Percentiles rank a stretch among this genome's conserved stretches.
These are phyloP conservation scores for Litchi chinensis DNA, from an alignment of 345 rosid species.

Conservation along the genomic window DNA sequence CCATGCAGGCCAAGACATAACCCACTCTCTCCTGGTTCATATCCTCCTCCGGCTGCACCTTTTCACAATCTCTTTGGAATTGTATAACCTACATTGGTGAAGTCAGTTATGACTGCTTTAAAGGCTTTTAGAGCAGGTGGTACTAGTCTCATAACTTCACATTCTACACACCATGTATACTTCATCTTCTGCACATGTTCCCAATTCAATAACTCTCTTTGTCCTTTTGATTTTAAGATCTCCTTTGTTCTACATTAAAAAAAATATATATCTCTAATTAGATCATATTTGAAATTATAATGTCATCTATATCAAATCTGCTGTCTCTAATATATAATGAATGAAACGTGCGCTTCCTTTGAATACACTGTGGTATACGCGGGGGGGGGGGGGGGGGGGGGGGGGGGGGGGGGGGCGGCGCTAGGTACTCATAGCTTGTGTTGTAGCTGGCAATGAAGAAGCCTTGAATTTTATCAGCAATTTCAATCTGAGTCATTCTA, in stretches of 20 bases:
- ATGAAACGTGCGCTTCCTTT: too few relatives aligned
- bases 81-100: not conserved
- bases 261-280: too few relatives aligned
- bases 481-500: conserved; percentile 19
- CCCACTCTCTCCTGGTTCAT: conserved; percentile 63
- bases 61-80: conserved; percentile 38
- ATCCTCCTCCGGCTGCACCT: conserved; percentile 54
- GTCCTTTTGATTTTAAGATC: not conserved
- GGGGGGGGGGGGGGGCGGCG: too few relatives aligned
- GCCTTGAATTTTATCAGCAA: conserved; percentile 9
- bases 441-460: conserved; percentile 21
- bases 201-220: not conserved
- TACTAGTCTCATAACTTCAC: not conserved
- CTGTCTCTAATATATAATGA: too few relatives aligned
- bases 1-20: conserved; percentile 69
- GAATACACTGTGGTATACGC: not conserved
- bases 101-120: not conserved
- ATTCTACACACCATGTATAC: not conserved
- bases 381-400: too few relatives aligned
- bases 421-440: conserved; percentile 16
- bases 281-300: too few relatives aligned
- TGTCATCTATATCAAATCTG: too few relatives aligned
- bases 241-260: not conserved
- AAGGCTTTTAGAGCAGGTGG: not conserved
- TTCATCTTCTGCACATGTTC: not conserved